Percentiles rank a stretch among this genome's conserved stretches.
phyloP scores from a whole-genome alignment of 768 basidiomycete species.

The Lentinula sp. region DNA sequence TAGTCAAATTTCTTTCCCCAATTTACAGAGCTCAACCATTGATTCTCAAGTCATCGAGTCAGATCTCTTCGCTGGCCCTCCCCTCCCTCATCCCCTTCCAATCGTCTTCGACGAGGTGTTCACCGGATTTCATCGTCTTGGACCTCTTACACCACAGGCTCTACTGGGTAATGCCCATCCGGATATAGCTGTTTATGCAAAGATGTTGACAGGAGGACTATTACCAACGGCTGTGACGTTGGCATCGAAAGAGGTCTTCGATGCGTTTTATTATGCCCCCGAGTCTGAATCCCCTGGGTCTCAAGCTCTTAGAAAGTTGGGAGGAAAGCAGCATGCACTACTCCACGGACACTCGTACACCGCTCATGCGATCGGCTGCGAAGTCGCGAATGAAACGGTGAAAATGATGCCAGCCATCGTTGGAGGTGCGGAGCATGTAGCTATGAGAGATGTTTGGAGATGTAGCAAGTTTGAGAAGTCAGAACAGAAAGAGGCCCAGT shows the following conservation, averaged over 20 bases:
- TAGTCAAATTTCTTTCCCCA: conserved; percentile 23
- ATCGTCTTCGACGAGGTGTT: conserved; percentile 98
- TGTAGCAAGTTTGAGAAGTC: not conserved
- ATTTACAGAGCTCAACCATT: not conserved
- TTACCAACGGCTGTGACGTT: conserved; percentile 84
- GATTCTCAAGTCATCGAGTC: not conserved
- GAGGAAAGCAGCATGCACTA: conserved; percentile 48
- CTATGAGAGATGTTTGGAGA: not conserved
- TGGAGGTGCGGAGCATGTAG: not conserved
- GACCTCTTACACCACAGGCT: conserved; percentile 56
- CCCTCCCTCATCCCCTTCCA: conserved; percentile 39
- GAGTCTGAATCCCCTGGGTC: not conserved
- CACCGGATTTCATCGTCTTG: conserved; percentile 85
- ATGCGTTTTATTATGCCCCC: conserved; percentile 65
- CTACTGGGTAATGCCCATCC: conserved; percentile 63
- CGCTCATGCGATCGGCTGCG: conserved; percentile 89
- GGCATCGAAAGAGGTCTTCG: conserved; percentile 25
- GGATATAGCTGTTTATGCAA: conserved; percentile 90
- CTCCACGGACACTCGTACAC: conserved; percentile 96
- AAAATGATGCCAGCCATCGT: conserved; percentile 34
- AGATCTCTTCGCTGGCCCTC: not conserved
- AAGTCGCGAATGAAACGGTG: conserved; percentile 81
- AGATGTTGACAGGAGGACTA: conserved; percentile 90
- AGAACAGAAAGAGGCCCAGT: not conserved
- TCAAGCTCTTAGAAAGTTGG: not conserved